Conservation (phyloP, 179 eudicot genomes). For the Vitellaria paradoxa region DNA sequence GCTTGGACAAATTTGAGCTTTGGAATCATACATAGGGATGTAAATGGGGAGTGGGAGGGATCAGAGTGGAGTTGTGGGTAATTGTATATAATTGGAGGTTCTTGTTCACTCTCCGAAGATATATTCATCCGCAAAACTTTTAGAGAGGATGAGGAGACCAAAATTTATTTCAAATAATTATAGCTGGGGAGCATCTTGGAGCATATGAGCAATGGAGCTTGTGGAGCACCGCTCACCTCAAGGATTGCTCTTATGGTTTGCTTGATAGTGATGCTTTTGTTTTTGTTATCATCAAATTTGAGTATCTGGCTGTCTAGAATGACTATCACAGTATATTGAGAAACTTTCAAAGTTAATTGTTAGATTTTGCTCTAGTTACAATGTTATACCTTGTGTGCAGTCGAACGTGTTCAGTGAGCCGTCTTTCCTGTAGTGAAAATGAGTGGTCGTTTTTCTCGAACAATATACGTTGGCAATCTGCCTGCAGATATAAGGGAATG, state of each 20-base stretch:
- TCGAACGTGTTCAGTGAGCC: constrained; percentile 6
- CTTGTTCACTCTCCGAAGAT: constrained; percentile 61
- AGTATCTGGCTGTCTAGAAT: constrained; percentile 25
- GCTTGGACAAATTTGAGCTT: constrained; percentile 97
- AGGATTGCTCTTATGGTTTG: constrained; percentile 98
- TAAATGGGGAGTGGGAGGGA: constrained; percentile 73
- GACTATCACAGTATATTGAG: not conserved
- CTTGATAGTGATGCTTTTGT: constrained; percentile 57
- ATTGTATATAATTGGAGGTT: constrained; percentile 56
- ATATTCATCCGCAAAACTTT: constrained; percentile 66
- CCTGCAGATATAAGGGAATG: constrained; percentile 82
- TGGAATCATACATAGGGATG: constrained; percentile 96
- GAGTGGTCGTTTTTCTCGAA: constrained; percentile 95
- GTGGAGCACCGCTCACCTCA: constrained; percentile 74
- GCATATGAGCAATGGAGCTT: constrained; percentile 83
- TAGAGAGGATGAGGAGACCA: constrained; percentile 63
- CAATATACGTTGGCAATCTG: constrained; percentile 92
- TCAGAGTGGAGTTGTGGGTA: constrained; percentile 79
- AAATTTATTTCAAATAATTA: constrained; percentile 57
- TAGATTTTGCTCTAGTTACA: constrained; percentile 11
- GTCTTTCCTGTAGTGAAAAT: constrained; percentile 33
- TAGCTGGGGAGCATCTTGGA: constrained; percentile 92
- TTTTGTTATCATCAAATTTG: constrained; percentile 31
- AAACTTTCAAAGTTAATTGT: constrained; percentile 8
- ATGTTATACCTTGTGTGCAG: constrained; percentile 40